A percentile compares a stretch with the other conserved stretches of the same genome.
phyloP scores from a whole-genome alignment of 2,329 filamentous ascomycete species.

The Ascochyta rabiei region DNA sequence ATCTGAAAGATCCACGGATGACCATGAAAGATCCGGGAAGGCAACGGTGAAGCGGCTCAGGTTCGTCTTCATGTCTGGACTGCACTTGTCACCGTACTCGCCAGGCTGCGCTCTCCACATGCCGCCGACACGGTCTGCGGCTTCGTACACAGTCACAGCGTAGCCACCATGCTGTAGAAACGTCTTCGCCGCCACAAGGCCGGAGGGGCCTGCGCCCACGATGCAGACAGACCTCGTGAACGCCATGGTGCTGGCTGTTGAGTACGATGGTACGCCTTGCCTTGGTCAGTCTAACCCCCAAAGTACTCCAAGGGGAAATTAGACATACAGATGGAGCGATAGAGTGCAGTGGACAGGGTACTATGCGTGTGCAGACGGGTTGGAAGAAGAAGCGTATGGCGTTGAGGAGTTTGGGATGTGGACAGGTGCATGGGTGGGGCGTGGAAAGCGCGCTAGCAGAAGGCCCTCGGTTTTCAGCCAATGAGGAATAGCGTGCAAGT shows the following conservation, averaged over 20 bases:
- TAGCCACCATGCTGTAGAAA: slow-evolving; percentile 68
- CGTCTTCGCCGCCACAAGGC: slow-evolving; percentile 64
- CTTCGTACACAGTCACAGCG: slow-evolving; percentile 73
- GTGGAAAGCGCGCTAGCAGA: slow-evolving; percentile 20
- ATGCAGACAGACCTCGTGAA: slow-evolving; percentile 48
- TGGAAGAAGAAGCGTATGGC: background rate
- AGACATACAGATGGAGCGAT: background rate
- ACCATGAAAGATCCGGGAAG: slow-evolving; percentile 72
- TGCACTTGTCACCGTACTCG: slow-evolving; percentile 65
- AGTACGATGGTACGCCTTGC: background rate
- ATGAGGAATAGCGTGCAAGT: background rate
- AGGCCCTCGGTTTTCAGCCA: slow-evolving; percentile 21
- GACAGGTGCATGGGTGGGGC: slow-evolving; percentile 8
- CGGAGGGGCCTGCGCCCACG: slow-evolving; percentile 53
- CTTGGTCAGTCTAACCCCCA: background rate
- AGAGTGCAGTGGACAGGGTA: background rate
- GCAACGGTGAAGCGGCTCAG: slow-evolving; percentile 76
- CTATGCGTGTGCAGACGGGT: background rate
- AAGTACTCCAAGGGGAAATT: background rate
- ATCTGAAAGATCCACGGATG: slow-evolving; percentile 48
- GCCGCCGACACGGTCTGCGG: slow-evolving; percentile 69
- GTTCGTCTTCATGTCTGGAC: slow-evolving; percentile 67
- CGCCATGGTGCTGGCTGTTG: background rate
- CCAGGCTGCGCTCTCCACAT: slow-evolving; percentile 68
- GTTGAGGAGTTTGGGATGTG: background rate